phyloP scores from a whole-genome alignment of 306 rosid species.

The Ormosia emarginata region DNA sequence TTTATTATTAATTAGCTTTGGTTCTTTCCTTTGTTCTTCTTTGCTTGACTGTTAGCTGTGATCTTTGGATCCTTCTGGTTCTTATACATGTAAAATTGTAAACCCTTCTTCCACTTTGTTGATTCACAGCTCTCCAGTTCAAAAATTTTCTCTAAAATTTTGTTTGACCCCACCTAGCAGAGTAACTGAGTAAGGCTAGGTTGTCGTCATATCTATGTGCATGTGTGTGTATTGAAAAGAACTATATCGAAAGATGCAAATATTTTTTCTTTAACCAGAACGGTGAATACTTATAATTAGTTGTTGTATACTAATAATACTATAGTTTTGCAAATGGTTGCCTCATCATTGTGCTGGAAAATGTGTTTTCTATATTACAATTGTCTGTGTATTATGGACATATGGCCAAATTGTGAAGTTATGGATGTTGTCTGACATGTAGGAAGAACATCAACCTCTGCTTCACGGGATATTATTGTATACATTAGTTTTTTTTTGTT shows the following conservation, averaged over 20 bases:
- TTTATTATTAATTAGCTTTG: background rate
- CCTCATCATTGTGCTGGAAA: background rate
- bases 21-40: background rate
- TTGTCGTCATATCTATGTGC: background rate
- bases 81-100: background rate
- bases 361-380: constrained; percentile 8
- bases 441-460: background rate
- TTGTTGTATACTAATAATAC: background rate
- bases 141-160: background rate
- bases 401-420: background rate
- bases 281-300: background rate
- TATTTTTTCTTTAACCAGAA: background rate
- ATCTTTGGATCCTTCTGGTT: background rate
- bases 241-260: background rate
- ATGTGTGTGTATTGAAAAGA: background rate
- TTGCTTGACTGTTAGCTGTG: constrained; percentile 1
- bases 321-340: background rate
- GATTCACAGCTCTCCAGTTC: background rate
- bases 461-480: constrained; percentile 4
- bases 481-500: background rate
- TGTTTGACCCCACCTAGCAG: background rate
- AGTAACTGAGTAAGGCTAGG: background rate
- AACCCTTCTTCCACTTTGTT: background rate
- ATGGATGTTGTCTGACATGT: constrained; percentile 9
- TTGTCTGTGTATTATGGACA: background rate